A percentile compares a stretch with the other conserved stretches of the same genome.
Conservation (phyloP, 306 rosid genomes). For the Pyrus communis region DNA sequence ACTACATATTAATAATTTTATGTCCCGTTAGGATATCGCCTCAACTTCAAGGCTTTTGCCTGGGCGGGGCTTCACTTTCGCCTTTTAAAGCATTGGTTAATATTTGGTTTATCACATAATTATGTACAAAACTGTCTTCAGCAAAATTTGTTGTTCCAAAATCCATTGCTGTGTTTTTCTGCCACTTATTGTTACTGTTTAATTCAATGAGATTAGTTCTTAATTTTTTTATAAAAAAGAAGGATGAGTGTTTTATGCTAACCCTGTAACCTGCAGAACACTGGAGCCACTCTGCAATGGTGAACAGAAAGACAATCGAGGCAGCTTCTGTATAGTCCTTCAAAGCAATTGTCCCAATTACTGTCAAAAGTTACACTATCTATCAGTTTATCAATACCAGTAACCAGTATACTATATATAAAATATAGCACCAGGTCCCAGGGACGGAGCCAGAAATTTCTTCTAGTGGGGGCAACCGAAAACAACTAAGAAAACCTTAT, state of each 20-base stretch:
- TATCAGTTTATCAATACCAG: not conserved
- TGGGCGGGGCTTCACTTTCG: no score
- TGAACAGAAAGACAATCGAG: constrained; percentile 81
- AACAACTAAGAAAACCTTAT: no score
- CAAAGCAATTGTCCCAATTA: constrained; percentile 66
- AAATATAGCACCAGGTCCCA: no score
- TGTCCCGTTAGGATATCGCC: no score
- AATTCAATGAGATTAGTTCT: not conserved
- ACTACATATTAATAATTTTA: no score
- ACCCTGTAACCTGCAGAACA: constrained; percentile 88
- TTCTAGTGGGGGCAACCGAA: no score
- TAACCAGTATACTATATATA: no score
- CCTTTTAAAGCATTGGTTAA: no score
- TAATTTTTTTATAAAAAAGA: not conserved
- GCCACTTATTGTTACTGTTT: not conserved
- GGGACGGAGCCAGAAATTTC: no score
- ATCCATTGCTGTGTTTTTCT: not conserved
- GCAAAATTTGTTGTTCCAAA: not conserved
- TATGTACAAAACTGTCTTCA: not conserved
- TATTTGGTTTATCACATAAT: not conserved
- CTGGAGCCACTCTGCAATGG: constrained; percentile 86
- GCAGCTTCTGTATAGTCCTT: constrained; percentile 81
- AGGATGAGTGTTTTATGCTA: not conserved
- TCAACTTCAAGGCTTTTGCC: no score
- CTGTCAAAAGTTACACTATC: constrained; percentile 35